Base-by-base conservation (phyloP, 2,329 filamentous ascomycete genomes). In the Neospermospora avenae region DNA sequence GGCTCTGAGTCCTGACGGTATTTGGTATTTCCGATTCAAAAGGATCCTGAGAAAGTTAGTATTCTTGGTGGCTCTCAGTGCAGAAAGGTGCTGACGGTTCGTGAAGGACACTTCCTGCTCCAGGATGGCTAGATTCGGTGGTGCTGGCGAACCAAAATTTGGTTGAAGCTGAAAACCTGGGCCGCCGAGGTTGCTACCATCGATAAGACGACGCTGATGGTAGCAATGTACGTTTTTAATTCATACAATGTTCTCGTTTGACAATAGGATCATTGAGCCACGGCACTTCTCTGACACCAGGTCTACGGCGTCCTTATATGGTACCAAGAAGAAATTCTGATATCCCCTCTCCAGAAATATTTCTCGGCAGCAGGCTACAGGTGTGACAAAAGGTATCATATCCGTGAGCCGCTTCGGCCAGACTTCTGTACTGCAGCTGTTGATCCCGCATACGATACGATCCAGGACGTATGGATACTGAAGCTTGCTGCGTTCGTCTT, bases 1-100 rank as follows among this genome's bases (percentile, higher is more conserved):
- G 42, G 28, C 42, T 56, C 39, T 6, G 49, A 54, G 11, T 54
- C 24, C 8, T 31, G 20, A 20, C 39, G 10, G 18, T 54, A 53
- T 11, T 59, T 25, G 4, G 52, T 51, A 3, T 28, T 35, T 4
- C 57, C 57, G 14, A 48, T 37, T 49, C 57, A 59, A 2, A 58
- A 24, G 3, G 46, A 34, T 44, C 37, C 56, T 58, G 28, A 4
- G 24, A 25, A 14, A 14, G 37, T 45, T n/a, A 44, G 46, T 53
- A 45, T n/a, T 37, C 5, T 34, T 8, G 42, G 11, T 28, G 2
- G 8, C 13, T 41, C 10, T 28, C 20, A 34, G 22, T 13, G 5
- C 28, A 31, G 11, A 1, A 41, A 31, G 11, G 10, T 22, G 45
- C 56, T 58, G 22, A 58, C 56, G 10, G 24, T 53, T 58, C 24